Conservation (phyloP, 768 basidiomycete genomes). For the Chalciporus sphaerocephalus region DNA sequence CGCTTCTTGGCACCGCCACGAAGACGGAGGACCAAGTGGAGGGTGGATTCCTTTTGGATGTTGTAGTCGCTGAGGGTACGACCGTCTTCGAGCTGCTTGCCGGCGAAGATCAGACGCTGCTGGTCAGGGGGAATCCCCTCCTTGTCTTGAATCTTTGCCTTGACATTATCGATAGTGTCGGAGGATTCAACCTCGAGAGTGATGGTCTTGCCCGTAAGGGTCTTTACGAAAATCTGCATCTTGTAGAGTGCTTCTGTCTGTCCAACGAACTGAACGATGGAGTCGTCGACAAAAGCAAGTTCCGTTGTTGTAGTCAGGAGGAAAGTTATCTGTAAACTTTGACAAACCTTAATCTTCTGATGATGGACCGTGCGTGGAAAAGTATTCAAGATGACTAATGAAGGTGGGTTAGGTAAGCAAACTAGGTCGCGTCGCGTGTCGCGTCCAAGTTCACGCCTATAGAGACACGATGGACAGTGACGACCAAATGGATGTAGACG, state of each 20-base stretch:
- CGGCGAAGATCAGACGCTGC: slow-evolving; percentile 97
- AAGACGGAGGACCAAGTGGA: slow-evolving; percentile 94
- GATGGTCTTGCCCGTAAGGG: slow-evolving; percentile 99
- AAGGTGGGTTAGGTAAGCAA: slow-evolving; percentile 3
- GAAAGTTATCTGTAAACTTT: slow-evolving; percentile 12
- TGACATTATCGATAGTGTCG: slow-evolving; percentile 97
- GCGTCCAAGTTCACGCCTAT: not conserved
- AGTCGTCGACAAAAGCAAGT: slow-evolving; percentile 88
- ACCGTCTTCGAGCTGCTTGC: slow-evolving; percentile 99
- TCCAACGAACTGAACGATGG: slow-evolving; percentile 88
- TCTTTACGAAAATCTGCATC: slow-evolving; percentile 99
- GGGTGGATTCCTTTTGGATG: slow-evolving; percentile 99
- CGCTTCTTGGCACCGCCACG: slow-evolving; percentile 99
- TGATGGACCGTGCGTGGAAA: slow-evolving; percentile 44
- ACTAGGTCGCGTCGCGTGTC: slow-evolving; percentile 23
- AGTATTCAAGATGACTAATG: slow-evolving; percentile 15
- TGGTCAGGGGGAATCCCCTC: slow-evolving; percentile 96
- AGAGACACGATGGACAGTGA: slow-evolving; percentile 36
- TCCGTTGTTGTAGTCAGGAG: slow-evolving; percentile 34
- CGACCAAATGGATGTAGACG: slow-evolving; percentile 47
- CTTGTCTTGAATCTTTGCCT: slow-evolving; percentile 96
- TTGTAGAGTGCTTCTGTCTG: slow-evolving; percentile 72
- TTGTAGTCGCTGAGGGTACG: slow-evolving; percentile 94
- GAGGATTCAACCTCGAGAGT: slow-evolving; percentile 97
- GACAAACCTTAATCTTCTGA: slow-evolving; percentile 32